Conservation (phyloP, 805 yeast species). For the Candida ovalis region DNA sequence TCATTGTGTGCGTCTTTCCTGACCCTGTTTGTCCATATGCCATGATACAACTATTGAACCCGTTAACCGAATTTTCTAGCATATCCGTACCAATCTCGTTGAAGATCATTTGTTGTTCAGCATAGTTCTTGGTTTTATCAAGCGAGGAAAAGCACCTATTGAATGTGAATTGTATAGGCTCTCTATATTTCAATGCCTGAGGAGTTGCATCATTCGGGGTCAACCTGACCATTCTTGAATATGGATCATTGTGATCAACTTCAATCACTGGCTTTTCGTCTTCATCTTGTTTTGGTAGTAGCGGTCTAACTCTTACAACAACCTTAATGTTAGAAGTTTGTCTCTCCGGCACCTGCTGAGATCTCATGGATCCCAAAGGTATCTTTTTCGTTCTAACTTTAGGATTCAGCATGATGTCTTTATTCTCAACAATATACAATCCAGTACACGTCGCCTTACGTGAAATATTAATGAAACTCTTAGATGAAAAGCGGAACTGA, state of each 20-base stretch:
- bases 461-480: no score
- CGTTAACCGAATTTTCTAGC: conserved; percentile 60
- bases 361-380: not conserved
- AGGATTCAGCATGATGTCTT: not conserved
- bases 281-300: conserved; percentile 6
- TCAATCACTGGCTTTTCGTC: conserved; percentile 23
- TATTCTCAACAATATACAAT: not conserved
- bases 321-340: conserved; percentile 12
- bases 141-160: conserved; percentile 52
- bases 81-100: conserved; percentile 53
- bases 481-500: not conserved
- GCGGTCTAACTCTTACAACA: conserved; percentile 51
- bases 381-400: not conserved
- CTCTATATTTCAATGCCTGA: conserved; percentile 16
- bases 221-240: conserved; percentile 6
- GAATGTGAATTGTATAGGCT: conserved; percentile 40
- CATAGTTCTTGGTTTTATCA: conserved; percentile 33
- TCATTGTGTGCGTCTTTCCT: conserved; percentile 80
- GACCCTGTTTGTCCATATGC: conserved; percentile 83
- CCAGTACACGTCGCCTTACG: not conserved
- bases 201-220: conserved; percentile 6
- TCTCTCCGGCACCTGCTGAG: not conserved
- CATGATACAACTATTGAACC: conserved; percentile 37
- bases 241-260: conserved; percentile 25
- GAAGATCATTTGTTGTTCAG: conserved; percentile 51